phyloP scores from a whole-genome alignment of 805 yeast genomes.

The Candida oleophila region DNA sequence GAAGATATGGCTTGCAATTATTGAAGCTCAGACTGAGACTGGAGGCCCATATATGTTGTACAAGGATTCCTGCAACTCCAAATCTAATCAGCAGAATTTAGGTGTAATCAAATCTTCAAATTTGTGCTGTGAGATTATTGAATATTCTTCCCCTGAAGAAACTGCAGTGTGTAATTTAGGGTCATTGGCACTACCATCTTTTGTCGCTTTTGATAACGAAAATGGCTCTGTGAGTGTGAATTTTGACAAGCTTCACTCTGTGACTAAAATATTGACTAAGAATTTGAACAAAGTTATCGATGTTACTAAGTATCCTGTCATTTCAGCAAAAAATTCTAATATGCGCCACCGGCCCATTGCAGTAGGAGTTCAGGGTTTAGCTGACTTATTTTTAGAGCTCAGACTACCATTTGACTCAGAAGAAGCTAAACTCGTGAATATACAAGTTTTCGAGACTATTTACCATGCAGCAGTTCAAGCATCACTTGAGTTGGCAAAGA shows the following conservation, averaged over 20 bases:
- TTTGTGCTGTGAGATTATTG: constrained; percentile 91
- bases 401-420: constrained; percentile 84
- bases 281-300: constrained; percentile 85
- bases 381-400: constrained; percentile 79
- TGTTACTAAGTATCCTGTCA: constrained; percentile 80
- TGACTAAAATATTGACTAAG: constrained; percentile 72
- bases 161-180: constrained; percentile 95
- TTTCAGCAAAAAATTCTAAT: constrained; percentile 73
- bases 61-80: constrained; percentile 86
- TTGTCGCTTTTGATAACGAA: constrained; percentile 45
- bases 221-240: constrained; percentile 56
- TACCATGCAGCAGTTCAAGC: constrained; percentile 92
- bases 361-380: constrained; percentile 97
- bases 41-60: constrained; percentile 94
- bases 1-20: constrained; percentile 83
- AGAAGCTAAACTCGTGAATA: constrained; percentile 73
- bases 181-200: constrained; percentile 84
- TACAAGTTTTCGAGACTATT: constrained; percentile 90
- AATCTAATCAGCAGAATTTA: constrained; percentile 87
- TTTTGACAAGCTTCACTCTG: constrained; percentile 70
- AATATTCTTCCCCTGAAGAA: constrained; percentile 88
- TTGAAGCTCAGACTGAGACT: constrained; percentile 93
- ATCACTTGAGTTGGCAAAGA: constrained; percentile 75
- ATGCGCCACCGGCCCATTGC: constrained; percentile 89
- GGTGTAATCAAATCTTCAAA: constrained; percentile 93